phyloP scores from a whole-genome alignment of 208 protist species.

The Angomonas desouzai region DNA sequence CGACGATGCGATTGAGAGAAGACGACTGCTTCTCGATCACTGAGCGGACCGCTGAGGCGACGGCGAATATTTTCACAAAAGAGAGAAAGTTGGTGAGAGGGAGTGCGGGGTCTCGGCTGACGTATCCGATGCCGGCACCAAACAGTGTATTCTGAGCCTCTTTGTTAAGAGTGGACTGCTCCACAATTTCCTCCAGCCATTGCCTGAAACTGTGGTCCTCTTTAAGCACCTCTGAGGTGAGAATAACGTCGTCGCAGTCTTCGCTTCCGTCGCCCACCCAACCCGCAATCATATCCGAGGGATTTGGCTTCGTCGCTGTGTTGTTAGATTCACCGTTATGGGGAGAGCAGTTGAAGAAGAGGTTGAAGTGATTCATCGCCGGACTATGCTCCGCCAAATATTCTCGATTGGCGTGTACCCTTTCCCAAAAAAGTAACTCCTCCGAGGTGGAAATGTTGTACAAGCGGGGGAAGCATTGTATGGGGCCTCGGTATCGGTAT shows the following conservation, averaged over 20 bases:
- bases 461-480: conserved; percentile 64
- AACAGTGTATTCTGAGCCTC: conserved; percentile 41
- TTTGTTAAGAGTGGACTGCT: conserved; percentile 64
- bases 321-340: conserved; percentile 17
- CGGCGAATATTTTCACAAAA: conserved; percentile 64
- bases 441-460: conserved; percentile 57
- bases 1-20: conserved; percentile 13
- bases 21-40: conserved; percentile 25
- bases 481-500: conserved; percentile 67
- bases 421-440: conserved; percentile 61
- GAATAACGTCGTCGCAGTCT: conserved; percentile 51
- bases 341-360: conserved; percentile 73
- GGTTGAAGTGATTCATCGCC: conserved; percentile 61
- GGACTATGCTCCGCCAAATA: conserved; percentile 56
- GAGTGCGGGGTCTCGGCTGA: conserved; percentile 58
- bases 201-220: conserved; percentile 32
- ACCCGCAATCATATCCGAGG: conserved; percentile 26
- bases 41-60: conserved; percentile 44
- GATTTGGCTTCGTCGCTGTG: not conserved
- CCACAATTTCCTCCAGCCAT: conserved; percentile 79
- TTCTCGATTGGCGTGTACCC: conserved; percentile 45
- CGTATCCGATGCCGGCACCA: conserved; percentile 62
- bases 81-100: conserved; percentile 72
- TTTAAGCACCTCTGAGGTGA: conserved; percentile 45
- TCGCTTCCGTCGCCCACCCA: conserved; percentile 49